Base-by-base conservation (phyloP, 192 early-diverging fungal genomes). In the Coemansia sp. region DNA sequence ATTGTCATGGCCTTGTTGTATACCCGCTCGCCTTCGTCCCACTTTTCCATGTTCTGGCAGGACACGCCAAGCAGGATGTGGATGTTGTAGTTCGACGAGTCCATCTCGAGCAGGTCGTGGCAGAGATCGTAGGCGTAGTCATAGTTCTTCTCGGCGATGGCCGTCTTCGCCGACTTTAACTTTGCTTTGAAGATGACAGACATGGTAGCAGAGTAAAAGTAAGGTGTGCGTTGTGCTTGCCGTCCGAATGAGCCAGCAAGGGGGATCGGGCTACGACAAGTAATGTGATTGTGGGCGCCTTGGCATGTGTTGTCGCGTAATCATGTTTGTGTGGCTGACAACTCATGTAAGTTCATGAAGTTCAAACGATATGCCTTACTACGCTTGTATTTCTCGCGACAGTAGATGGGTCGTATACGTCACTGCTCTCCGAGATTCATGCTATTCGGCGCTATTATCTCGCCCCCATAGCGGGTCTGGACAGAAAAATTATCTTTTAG, bases 11-110 rank as follows among this genome's bases (percentile, higher is more conserved):
- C 90, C 37, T 64, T 76, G 39, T 75, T 63, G 53, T 91, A 93
- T 11, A 81, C 69, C 11, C 66, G 48, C 59, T 87, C 85, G 36
- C 86, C 85, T 21, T 91, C 88, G 23, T 66, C 68, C 63, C 77
- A 76, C 47, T 86, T 73, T 3, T 81, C 75, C 14, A 91, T 41
- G 59, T 89, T 85, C 45, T 89, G 83, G 50, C 89, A 81, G 0
- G 89, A 82, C 4, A 91, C 74, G 23, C 89, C 91, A n/a, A 90
- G 82, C 67, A 88, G 84, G 11, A 93, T 79, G 57, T 79, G 68
- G 35, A 70, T 77, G 35, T 75, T 72, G 73, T 83, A 83, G 62
- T 69, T 79, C 21, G 16, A 18, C 23, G n/a, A 65, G 35, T 83
- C 80, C 28, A 83, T 38, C 61, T 83, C 77, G 4, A 83, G 73